Evolutionary conservation across 106 monocot species (phyloP).

Genomic region (Platanthera guangdongensis): DNA sequence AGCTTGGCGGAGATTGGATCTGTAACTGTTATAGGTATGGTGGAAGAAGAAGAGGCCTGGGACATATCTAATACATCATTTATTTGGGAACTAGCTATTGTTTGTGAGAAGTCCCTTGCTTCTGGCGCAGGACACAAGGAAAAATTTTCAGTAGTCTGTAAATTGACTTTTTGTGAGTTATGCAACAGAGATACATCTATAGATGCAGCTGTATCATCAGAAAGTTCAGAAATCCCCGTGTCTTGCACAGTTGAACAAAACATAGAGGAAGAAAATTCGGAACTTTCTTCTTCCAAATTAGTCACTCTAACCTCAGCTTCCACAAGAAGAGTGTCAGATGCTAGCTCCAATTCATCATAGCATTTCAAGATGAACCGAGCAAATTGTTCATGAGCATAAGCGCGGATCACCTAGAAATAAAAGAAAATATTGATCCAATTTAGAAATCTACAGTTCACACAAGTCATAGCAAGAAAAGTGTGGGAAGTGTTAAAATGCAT

Average conservation of each 20-base stretch:
- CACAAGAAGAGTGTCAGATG: slow-evolving; percentile 61
- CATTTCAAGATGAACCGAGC: slow-evolving; percentile 90
- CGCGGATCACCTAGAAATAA: slow-evolving; percentile 61
- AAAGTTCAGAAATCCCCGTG: slow-evolving; percentile 8
- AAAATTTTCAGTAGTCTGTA: not conserved
- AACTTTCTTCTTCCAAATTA: slow-evolving; percentile 73
- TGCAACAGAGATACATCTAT: slow-evolving; percentile 12
- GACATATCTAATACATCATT: slow-evolving; percentile 37
- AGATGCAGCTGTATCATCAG: slow-evolving; percentile 11
- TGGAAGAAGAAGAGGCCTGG: slow-evolving; percentile 17
- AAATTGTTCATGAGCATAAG: slow-evolving; percentile 98
- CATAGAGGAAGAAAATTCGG: slow-evolving; percentile 53
- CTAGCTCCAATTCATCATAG: slow-evolving; percentile 77
- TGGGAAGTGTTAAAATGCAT: not conserved
- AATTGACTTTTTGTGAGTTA: slow-evolving; percentile 13
- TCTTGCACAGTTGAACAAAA: slow-evolving; percentile 29
- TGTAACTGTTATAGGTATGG: slow-evolving; percentile 41
- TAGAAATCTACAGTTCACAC: not conserved
- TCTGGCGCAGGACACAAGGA: not conserved
- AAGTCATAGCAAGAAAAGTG: not conserved
- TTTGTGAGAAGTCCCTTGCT: slow-evolving; percentile 17
- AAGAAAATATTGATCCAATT: not conserved
- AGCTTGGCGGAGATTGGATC: slow-evolving; percentile 93
- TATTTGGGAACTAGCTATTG: not conserved
- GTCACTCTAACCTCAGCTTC: slow-evolving; percentile 73